These are phyloP conservation scores for Kalmanozyma brasiliensis DNA, from an alignment of 1,284 basidiomycete species.

Conservation along the genomic window DNA sequence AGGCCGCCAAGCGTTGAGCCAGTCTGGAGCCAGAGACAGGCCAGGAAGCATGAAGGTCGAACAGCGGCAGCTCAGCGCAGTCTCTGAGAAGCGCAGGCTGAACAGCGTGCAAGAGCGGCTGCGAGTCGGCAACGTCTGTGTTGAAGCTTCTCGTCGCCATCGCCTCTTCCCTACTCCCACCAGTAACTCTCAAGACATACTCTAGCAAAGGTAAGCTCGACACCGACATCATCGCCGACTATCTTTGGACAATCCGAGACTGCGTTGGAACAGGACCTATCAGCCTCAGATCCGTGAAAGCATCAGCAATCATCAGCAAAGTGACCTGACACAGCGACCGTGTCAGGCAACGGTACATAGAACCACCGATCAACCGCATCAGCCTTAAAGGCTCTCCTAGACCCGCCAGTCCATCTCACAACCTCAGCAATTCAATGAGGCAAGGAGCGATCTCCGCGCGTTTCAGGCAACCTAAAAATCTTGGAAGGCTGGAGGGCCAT, in stretches of 20 bases:
- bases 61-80: constrained; percentile 1
- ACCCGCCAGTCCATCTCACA: no score
- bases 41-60: no score
- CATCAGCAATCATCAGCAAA: constrained; percentile 1
- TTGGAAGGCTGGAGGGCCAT: no score
- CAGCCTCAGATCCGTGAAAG: constrained; percentile 1
- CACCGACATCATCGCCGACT: constrained; percentile 11
- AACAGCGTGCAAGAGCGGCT: constrained; percentile 6
- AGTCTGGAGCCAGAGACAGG: no score
- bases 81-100: not conserved
- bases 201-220: constrained; percentile 51
- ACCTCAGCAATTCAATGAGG: no score
- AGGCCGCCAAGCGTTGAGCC: no score
- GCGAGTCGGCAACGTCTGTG: constrained; percentile 19
- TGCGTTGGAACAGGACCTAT: constrained; percentile 5
- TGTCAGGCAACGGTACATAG: no score
- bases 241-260: constrained; percentile 25
- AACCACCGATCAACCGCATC: no score
- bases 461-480: no score
- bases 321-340: no score
- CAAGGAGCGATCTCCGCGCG: no score
- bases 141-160: constrained; percentile 39
- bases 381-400: no score
- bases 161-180: constrained; percentile 41
- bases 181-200: constrained; percentile 54